Conservation (phyloP, 140 eudicot genomes). For the Cichorium intybus region DNA sequence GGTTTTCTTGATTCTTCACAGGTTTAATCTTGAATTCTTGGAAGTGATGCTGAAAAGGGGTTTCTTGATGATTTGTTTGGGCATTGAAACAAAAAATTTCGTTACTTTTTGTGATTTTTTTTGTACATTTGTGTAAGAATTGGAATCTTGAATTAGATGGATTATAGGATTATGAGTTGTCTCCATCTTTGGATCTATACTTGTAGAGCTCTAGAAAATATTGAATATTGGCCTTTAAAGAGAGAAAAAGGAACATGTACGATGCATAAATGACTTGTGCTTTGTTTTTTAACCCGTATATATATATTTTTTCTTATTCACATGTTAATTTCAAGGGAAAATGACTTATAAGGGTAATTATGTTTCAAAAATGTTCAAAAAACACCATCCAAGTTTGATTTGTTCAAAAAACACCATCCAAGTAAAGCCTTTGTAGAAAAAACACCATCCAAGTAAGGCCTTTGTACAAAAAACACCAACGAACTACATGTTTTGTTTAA, state of each 20-base stretch:
- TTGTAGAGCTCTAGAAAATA: not conserved
- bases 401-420: no score
- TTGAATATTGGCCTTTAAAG: not conserved
- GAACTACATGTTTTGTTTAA: no score
- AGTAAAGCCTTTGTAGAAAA: no score
- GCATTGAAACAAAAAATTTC: not conserved
- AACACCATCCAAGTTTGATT: no score
- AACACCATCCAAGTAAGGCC: no score
- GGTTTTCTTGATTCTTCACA: constrained; percentile 23
- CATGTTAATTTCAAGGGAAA: no score
- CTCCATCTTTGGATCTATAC: not conserved
- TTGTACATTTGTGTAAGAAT: constrained; percentile 4
- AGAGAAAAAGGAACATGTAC: not conserved
- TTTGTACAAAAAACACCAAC: no score
- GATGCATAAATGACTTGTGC: not conserved
- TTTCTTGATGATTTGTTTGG: constrained; percentile 16
- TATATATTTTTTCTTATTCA: no score
- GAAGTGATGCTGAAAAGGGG: constrained; percentile 24
- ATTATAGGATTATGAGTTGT: not conserved
- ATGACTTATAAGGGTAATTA: no score
- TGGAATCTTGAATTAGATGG: not conserved
- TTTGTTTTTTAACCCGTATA: not conserved
- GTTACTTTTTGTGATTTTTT: not conserved
- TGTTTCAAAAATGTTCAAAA: no score
- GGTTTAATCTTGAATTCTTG: constrained; percentile 25